Evolutionary conservation across 148 eudicot genomes (phyloP), one percentile per base, ranked within the genome.

Genomic region (Chenopodium quinoa): DNA sequence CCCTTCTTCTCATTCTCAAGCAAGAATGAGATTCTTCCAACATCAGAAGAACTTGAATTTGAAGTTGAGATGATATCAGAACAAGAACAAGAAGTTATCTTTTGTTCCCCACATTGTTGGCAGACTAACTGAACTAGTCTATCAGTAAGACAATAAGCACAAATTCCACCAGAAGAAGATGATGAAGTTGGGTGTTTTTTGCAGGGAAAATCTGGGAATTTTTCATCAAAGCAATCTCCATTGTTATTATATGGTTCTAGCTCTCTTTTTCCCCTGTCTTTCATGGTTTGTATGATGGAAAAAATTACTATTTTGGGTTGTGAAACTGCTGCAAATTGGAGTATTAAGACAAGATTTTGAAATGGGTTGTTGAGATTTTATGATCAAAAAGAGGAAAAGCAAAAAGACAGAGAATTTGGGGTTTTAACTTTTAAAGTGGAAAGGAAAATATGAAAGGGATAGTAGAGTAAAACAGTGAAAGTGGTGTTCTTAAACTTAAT

Each of bases 141-240:
- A 48, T 95, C 99, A 16, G 89, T 92, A 9, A 95, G 89, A 76
- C 99, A 95, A 78, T 82, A 71, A 14, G 99, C 91, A 73, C 97
- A 95, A 70, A 95, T 88, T 56, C 99, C 99, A 67, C 87, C 88
- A 9, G 92, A 50, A 8, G 89, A 47, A 4, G 92, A 81, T 17
- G 86, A 58, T 29, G 85, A 76, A 81, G 84, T 62, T 34, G 97
- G 97, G 85, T 95, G 98, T 64, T 87, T 93, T 32, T 77, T 87
- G 80, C 99, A 95, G 16, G 88, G 92, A 66, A 86, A 54, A 1
- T 89, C 93, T 74, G 78, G 54, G 68, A 71, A 78, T 69, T 66
- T 72, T 66, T 83, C 85, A 44, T 22, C 84, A 52, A 32, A 48
- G 10, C 40, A 71, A 44, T 82, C 79, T 9, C 75, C 82, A 56